Evolutionary conservation across 345 rosid genomes (phyloP).

Genomic region (Eucalyptus sp.): DNA sequence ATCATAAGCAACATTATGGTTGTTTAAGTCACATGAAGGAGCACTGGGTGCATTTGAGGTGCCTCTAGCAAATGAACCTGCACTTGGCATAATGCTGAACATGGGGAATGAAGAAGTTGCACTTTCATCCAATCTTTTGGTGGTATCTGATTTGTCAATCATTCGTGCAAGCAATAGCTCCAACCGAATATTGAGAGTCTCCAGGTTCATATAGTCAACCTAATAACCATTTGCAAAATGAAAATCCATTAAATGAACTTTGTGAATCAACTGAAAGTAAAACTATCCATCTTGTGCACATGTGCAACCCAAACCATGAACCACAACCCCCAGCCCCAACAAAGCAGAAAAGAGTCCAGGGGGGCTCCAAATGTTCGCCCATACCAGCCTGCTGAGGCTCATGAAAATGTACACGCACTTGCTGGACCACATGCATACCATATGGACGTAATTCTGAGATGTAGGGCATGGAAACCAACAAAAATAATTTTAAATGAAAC

Average conservation of each 20-base stretch:
- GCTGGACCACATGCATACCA: not conserved
- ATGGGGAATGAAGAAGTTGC: not conserved
- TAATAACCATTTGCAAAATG: not conserved
- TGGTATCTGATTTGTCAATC: not conserved
- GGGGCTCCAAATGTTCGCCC: not conserved
- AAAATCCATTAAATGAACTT: not conserved
- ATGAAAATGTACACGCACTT: not conserved
- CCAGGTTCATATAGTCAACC: slow-evolving; percentile 13
- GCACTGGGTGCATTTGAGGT: not conserved
- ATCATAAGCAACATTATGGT: not conserved
- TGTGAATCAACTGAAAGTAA: not conserved
- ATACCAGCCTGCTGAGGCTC: not conserved
- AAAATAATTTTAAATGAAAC: not conserved
- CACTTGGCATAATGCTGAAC: not conserved
- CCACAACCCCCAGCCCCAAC: not conserved
- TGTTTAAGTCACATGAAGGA: not conserved
- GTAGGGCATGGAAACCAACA: not conserved
- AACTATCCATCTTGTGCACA: not conserved
- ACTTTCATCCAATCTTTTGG: not conserved
- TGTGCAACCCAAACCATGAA: not conserved
- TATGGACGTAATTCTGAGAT: not conserved
- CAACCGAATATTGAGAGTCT: not conserved
- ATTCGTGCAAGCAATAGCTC: not conserved
- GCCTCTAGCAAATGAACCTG: not conserved
- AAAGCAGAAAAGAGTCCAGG: not conserved